Conservation (phyloP, 768 basidiomycete genomes). For the Plicaturopsis crispa region DNA sequence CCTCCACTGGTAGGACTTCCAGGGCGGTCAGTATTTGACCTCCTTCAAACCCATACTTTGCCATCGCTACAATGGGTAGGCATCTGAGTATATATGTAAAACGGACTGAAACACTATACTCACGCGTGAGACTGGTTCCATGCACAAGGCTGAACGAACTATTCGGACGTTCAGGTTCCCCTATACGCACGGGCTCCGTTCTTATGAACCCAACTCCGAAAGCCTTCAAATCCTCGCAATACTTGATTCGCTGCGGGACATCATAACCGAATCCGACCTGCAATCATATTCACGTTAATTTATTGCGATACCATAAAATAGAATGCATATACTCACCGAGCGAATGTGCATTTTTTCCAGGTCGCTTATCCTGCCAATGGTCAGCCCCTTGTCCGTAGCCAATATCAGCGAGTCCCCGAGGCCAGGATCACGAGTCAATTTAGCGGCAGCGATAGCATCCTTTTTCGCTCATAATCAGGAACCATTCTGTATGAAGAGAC, state of each 20-base stretch:
- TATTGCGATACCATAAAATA: conserved; percentile 3
- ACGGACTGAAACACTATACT: conserved; percentile 16
- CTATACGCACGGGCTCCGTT: conserved; percentile 46
- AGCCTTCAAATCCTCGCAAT: conserved; percentile 43
- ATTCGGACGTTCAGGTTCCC: conserved; percentile 33
- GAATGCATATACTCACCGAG: conserved; percentile 37
- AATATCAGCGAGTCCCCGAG: conserved; percentile 54
- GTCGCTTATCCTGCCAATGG: conserved; percentile 59
- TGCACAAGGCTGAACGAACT: conserved; percentile 65
- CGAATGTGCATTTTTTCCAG: conserved; percentile 78
- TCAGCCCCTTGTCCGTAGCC: conserved; percentile 42
- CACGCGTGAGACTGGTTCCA: conserved; percentile 56
- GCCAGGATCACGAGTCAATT: no score
- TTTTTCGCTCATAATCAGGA: conserved; percentile 15
- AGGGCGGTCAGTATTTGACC: no score
- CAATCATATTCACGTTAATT: conserved; percentile 1
- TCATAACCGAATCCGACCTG: conserved; percentile 70
- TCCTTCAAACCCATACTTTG: no score
- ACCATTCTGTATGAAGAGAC: no score
- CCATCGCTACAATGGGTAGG: no score
- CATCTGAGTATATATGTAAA: no score
- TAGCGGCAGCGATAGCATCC: conserved; percentile 47
- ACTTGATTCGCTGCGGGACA: conserved; percentile 59
- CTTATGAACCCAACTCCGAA: conserved; percentile 64
- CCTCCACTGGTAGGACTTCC: conserved; percentile 17